phyloP scores from a whole-genome alignment of 225 moss, liverwort and hornwort species.

The Rhytidiadelphus loreus region DNA sequence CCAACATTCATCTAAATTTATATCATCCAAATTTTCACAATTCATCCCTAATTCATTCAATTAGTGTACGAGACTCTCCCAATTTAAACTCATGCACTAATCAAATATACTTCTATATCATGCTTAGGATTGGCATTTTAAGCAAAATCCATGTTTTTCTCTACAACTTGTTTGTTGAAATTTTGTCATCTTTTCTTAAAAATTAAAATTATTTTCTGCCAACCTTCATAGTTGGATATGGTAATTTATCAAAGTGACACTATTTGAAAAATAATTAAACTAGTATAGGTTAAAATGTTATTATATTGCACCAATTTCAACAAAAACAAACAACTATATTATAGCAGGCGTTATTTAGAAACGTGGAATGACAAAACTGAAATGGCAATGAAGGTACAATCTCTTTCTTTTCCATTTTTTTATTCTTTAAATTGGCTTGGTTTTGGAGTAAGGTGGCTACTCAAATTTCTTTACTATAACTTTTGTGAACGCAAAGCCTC shows the following conservation, averaged over 20 bases:
- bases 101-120: not conserved
- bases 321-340: not conserved
- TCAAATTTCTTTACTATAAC: too few species aligned
- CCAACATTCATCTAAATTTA: too few species aligned
- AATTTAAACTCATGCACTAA: not conserved
- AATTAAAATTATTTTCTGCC: not conserved
- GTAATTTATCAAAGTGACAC: not conserved
- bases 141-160: not conserved
- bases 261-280: not conserved
- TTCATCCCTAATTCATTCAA: not conserved
- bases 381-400: too few species aligned
- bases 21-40: not conserved
- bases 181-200: not conserved
- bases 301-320: not conserved
- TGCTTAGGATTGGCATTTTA: not conserved
- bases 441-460: too few species aligned
- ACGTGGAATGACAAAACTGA: rapidly evolving
- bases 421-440: too few species aligned
- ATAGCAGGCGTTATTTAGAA: not conserved
- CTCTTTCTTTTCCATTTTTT: too few species aligned
- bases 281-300: not conserved
- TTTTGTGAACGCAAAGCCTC: too few species aligned
- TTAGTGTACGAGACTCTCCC: rapidly evolving
- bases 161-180: not conserved
- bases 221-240: rapidly evolving